A percentile compares a stretch with the other conserved stretches of the same genome.
Conservation (phyloP, 352 stramenopile genomes). For the Globisporangium perplexum region DNA sequence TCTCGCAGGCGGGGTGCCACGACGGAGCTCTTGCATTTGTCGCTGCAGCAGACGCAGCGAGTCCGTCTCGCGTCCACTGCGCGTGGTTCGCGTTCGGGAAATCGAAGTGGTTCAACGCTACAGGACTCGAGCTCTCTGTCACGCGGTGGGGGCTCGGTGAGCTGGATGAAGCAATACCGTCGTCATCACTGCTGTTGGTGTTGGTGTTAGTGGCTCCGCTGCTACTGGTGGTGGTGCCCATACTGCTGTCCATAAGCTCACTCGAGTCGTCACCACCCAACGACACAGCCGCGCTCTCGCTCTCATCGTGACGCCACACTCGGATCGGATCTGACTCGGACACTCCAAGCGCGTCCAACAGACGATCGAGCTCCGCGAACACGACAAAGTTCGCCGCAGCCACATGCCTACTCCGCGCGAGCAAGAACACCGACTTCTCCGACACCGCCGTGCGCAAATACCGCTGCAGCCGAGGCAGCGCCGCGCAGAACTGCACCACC, state of each 20-base stretch:
- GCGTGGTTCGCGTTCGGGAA: background rate
- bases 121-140: background rate
- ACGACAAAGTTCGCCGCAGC: slow-evolving; percentile 2
- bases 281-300: background rate
- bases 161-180: too few species aligned
- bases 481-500: slow-evolving; percentile 1
- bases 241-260: too few species aligned
- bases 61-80: background rate
- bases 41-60: background rate
- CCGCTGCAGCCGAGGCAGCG: background rate
- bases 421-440: slow-evolving; percentile 4
- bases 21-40: background rate
- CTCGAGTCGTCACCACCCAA: too few species aligned
- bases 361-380: slow-evolving; percentile 1
- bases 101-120: background rate
- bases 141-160: too few species aligned
- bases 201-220: too few species aligned
- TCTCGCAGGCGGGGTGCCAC: background rate
- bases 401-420: background rate
- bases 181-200: too few species aligned
- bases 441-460: slow-evolving; percentile 5
- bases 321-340: background rate
- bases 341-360: slow-evolving; percentile 1
- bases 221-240: too few species aligned
- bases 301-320: background rate